Percentiles rank a stretch among this genome's conserved stretches.
Evolutionary conservation across 2,329 filamentous ascomycete species (phyloP).

Genomic region (Nannizziopsis barbatae): DNA sequence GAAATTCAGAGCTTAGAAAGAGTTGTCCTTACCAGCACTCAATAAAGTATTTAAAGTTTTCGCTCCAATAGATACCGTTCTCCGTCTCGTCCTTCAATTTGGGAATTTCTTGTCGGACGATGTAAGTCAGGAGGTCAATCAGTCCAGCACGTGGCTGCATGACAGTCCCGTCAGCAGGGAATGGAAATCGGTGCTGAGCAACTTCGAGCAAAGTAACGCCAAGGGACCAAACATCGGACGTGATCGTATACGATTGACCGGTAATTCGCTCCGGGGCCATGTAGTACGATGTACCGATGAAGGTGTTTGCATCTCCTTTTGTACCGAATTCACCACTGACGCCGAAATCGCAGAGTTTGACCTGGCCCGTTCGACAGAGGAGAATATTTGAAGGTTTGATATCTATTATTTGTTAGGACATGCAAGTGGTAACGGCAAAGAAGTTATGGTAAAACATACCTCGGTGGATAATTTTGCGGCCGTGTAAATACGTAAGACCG

Average conservation of each 20-base stretch:
- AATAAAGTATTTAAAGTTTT: constrained; percentile 98
- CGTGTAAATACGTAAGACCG: constrained; percentile 87
- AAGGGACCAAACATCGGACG: constrained; percentile 94
- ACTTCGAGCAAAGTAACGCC: constrained; percentile 97
- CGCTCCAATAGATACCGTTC: constrained; percentile 83
- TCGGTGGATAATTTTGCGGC: constrained; percentile 93
- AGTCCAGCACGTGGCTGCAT: constrained; percentile 86
- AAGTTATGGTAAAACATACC: constrained; percentile 27
- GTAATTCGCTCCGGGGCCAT: constrained; percentile 99
- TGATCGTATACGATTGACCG: constrained; percentile 95
- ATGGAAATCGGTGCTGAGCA: constrained; percentile 96
- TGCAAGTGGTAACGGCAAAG: neutral
- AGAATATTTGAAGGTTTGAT: constrained; percentile 98
- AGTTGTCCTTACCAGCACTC: constrained; percentile 79
- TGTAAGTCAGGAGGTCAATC: constrained; percentile 93
- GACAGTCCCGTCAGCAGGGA: constrained; percentile 90
- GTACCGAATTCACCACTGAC: constrained; percentile 97
- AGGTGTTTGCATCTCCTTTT: constrained; percentile 96
- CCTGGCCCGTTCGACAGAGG: constrained; percentile 78
- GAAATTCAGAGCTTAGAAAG: constrained; percentile 9
- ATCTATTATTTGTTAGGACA: constrained; percentile 41
- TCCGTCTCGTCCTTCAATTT: constrained; percentile 91
- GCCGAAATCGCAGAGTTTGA: constrained; percentile 97
- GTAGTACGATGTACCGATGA: constrained; percentile 97
- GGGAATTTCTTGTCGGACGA: constrained; percentile 88